phyloP scores from a whole-genome alignment of 148 eudicot genomes.

The Cornus suecica region DNA sequence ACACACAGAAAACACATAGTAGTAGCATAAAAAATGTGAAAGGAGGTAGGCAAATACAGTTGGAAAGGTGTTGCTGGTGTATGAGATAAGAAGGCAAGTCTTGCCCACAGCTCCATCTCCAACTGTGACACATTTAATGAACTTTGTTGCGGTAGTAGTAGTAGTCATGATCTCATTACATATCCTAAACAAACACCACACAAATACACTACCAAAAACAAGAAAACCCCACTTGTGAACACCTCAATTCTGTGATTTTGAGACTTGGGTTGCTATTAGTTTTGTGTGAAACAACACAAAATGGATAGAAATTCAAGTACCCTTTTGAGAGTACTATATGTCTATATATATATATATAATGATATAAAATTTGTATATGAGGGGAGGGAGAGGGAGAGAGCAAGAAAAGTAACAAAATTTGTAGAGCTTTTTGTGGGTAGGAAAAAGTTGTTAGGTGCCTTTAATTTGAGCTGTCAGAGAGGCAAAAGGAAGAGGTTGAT shows the following conservation, averaged over 20 bases:
- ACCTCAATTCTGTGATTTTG: too few species aligned
- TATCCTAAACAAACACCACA: not conserved
- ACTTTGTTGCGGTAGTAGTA: conserved; percentile 23
- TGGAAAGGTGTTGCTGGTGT: conserved; percentile 39
- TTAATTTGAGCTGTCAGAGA: conserved; percentile 36
- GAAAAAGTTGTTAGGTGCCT: conserved; percentile 13
- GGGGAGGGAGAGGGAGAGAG: not conserved
- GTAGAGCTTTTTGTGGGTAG: not conserved
- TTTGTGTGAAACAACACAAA: not conserved
- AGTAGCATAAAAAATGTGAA: too few species aligned
- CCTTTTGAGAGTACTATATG: conserved; percentile 1
- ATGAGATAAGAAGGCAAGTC: conserved; percentile 37
- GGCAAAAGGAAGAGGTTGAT: conserved; percentile 18
- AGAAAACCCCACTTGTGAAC: not conserved
- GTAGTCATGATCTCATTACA: conserved; percentile 10
- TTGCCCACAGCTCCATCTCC: conserved; percentile 44
- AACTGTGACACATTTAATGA: conserved; percentile 38
- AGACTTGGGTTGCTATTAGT: not conserved
- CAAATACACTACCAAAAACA: not conserved
- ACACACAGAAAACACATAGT: too few species aligned
- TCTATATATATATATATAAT: not conserved
- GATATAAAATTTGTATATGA: not conserved
- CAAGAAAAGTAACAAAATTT: conserved; percentile 16
- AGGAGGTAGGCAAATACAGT: conserved; percentile 13
- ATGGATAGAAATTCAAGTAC: not conserved